These are phyloP conservation scores for Musa acuminata DNA, from an alignment of 176 grass and related monocot genomes.

Conservation along the genomic window DNA sequence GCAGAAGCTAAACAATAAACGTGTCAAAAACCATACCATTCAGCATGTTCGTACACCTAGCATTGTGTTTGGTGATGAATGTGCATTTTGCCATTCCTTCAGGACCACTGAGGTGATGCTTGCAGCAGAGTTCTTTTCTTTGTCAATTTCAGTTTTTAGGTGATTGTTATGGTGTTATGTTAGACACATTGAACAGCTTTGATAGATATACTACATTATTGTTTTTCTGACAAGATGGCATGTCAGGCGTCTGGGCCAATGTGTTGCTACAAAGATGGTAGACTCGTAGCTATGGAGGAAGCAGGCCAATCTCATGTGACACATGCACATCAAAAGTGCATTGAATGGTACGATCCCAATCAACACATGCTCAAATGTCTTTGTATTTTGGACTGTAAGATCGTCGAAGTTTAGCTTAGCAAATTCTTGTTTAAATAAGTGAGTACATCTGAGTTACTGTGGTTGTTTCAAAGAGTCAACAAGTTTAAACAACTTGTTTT, in stretches of 20 bases:
- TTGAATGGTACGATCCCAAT: slow-evolving; percentile 35
- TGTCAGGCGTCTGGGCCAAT: slow-evolving; percentile 60
- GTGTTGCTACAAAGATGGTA: slow-evolving; percentile 30
- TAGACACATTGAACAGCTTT: too few relatives aligned
- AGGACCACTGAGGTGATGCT: slow-evolving; percentile 36
- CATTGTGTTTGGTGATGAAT: slow-evolving; percentile 58
- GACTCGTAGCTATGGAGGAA: slow-evolving; percentile 18
- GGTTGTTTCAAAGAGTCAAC: too few relatives aligned
- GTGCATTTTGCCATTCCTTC: slow-evolving; percentile 70
- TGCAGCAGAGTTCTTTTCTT: neutral
- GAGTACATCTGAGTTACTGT: too few relatives aligned
- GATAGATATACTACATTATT: neutral
- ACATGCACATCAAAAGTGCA: slow-evolving; percentile 50
- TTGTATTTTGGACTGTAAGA: too few relatives aligned
- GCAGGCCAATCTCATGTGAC: slow-evolving; percentile 20
- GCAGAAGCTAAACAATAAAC: neutral
- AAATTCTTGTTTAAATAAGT: too few relatives aligned
- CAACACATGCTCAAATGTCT: too few relatives aligned
- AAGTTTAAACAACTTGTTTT: neutral
- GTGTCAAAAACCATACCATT: too few relatives aligned
- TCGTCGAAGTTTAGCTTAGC: too few relatives aligned
- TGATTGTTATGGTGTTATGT: neutral
- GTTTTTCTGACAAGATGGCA: neutral
- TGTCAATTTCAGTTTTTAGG: neutral
- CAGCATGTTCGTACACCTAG: slow-evolving; percentile 21